These are phyloP conservation scores for Phialophora tarda DNA, from an alignment of 2,329 filamentous ascomycete species.

Conservation along the genomic window DNA sequence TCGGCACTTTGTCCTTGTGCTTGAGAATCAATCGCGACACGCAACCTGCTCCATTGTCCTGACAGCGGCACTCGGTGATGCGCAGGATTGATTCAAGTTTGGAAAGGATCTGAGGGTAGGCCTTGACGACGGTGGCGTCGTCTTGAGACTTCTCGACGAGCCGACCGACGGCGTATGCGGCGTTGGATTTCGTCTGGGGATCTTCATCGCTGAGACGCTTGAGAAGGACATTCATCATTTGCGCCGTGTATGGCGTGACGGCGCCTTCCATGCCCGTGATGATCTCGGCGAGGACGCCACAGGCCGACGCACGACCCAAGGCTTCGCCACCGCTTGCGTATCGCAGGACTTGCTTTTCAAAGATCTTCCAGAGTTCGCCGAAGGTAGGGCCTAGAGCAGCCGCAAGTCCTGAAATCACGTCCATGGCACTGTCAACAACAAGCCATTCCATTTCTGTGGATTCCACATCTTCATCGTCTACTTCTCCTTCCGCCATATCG, in stretches of 20 bases:
- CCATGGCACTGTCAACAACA: slow-evolving; percentile 90
- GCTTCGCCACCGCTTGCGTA: slow-evolving; percentile 84
- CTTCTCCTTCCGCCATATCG: slow-evolving; percentile 81
- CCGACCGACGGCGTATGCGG: slow-evolving; percentile 87
- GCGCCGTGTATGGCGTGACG: slow-evolving; percentile 80
- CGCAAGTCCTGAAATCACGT: slow-evolving; percentile 84
- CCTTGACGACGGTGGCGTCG: slow-evolving; percentile 72
- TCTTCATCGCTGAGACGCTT: slow-evolving; percentile 91
- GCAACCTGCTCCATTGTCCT: slow-evolving; percentile 93
- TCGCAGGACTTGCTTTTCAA: slow-evolving; percentile 88
- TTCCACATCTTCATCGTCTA: slow-evolving; percentile 73
- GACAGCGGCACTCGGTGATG: slow-evolving; percentile 76
- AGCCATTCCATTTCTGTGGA: slow-evolving; percentile 98
- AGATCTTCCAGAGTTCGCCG: slow-evolving; percentile 89
- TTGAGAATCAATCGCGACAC: slow-evolving; percentile 89
- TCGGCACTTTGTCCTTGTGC: slow-evolving; percentile 80
- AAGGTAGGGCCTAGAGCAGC: slow-evolving; percentile 81
- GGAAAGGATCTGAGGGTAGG: slow-evolving; percentile 76
- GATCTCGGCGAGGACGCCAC: slow-evolving; percentile 91
- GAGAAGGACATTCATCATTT: slow-evolving; percentile 77
- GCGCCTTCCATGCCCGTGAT: slow-evolving; percentile 79
- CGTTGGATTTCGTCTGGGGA: slow-evolving; percentile 90
- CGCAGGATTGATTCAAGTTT: slow-evolving; percentile 87
- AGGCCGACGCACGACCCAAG: slow-evolving; percentile 84
- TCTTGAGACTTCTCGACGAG: slow-evolving; percentile 82